Conservation (phyloP, 2,329 filamentous ascomycete genomes). For the Nothomitra cinnamomea region DNA sequence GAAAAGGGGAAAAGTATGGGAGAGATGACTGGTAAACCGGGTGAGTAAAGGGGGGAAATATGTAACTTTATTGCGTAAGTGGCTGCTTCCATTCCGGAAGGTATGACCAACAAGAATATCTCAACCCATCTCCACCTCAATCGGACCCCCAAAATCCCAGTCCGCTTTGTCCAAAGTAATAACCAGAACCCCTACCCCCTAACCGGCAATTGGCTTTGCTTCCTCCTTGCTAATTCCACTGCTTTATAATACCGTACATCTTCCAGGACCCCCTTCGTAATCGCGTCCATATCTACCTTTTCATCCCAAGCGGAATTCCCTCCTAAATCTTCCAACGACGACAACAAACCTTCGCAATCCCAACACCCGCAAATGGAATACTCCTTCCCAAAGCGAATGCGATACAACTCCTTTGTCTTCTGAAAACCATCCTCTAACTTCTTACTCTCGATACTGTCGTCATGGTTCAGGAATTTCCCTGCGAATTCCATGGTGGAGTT, state of each 20-base stretch:
- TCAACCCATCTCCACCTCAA: no score
- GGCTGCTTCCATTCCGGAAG: neutral
- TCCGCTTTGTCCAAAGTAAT: neutral
- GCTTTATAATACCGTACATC: neutral
- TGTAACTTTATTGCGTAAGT: neutral
- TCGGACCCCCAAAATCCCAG: neutral
- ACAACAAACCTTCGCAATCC: conserved; percentile 22
- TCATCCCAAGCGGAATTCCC: neutral
- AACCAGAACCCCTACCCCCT: neutral
- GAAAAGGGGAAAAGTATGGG: neutral
- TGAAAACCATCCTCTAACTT: conserved; percentile 16
- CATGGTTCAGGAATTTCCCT: conserved; percentile 21
- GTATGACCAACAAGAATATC: neutral
- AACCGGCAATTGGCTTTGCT: neutral
- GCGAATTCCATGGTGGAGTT: conserved; percentile 7
- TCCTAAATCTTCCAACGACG: conserved; percentile 10
- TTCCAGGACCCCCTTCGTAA: neutral
- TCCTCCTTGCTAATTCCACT: neutral
- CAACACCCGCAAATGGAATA: conserved; percentile 23
- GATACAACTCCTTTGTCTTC: conserved; percentile 18
- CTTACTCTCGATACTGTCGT: conserved; percentile 21
- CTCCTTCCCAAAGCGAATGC: conserved; percentile 19
- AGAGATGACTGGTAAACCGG: neutral
- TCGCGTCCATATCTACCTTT: neutral
- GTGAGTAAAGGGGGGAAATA: neutral